phyloP scores from a whole-genome alignment of 2,329 filamentous ascomycete genomes.

The Setomelanomma holmii region DNA sequence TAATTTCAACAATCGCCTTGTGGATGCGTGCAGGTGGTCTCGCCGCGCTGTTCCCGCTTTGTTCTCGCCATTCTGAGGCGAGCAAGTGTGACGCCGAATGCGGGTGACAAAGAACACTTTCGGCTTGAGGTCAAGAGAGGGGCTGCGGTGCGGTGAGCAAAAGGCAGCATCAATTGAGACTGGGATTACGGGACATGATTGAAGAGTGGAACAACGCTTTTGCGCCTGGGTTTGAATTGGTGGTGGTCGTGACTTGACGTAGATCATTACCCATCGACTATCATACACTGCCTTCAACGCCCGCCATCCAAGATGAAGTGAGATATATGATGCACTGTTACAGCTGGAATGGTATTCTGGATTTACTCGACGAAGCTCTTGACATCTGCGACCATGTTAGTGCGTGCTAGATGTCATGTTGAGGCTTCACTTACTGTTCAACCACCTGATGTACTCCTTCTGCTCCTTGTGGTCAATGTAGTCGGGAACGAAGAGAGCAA shows the following conservation, averaged over 20 bases:
- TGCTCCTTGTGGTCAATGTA: slow-evolving; percentile 99
- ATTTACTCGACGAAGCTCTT: slow-evolving; percentile 78
- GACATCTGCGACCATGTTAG: slow-evolving; percentile 64
- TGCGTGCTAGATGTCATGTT: neutral
- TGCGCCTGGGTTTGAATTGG: slow-evolving; percentile 14
- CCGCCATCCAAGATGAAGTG: slow-evolving; percentile 1
- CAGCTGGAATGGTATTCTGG: slow-evolving; percentile 9
- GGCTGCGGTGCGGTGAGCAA: neutral
- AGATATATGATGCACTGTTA: slow-evolving; percentile 26
- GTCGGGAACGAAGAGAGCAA: slow-evolving; percentile 91
- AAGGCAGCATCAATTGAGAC: neutral
- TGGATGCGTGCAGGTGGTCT: slow-evolving; percentile 27
- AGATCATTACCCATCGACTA: slow-evolving; percentile 20
- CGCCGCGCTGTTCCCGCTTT: slow-evolving; percentile 17
- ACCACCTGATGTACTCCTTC: slow-evolving; percentile 92
- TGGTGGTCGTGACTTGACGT: slow-evolving; percentile 17
- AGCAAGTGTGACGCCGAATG: slow-evolving; percentile 23
- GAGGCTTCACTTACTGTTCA: slow-evolving; percentile 61
- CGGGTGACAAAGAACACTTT: slow-evolving; percentile 8
- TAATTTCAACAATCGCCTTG: slow-evolving; percentile 20
- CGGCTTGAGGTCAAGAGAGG: neutral
- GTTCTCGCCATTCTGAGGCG: slow-evolving; percentile 15
- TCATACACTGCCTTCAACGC: slow-evolving; percentile 33
- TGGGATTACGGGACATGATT: neutral
- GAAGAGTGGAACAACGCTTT: slow-evolving; percentile 31